Evolutionary conservation across 305 asterid species (phyloP).

Genomic region (Fraxinus dipetala): DNA sequence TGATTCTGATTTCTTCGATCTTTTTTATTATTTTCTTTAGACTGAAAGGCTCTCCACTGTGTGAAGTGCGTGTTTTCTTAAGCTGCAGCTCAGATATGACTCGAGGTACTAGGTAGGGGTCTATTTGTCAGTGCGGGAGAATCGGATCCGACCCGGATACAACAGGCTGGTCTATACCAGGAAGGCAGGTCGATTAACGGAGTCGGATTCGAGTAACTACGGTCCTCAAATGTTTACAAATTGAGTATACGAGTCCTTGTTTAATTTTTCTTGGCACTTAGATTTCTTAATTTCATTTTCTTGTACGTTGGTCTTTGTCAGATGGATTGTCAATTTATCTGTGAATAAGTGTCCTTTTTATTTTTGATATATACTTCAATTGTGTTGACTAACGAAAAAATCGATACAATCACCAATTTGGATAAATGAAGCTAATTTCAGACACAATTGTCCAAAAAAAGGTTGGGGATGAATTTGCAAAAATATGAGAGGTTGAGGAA

Average conservation of each 20-base stretch:
- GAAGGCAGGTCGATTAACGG: neutral
- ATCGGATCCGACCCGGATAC: neutral
- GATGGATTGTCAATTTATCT: neutral
- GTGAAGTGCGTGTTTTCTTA: neutral
- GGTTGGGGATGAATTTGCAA: neutral
- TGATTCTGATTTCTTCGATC: constrained; percentile 10
- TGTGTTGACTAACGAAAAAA: neutral
- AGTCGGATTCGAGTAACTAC: neutral
- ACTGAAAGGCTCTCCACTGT: neutral
- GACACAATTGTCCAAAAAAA: neutral
- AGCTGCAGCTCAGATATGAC: neutral
- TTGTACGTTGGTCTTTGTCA: too few species aligned
- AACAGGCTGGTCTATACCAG: neutral
- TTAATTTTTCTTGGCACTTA: neutral
- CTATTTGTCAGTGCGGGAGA: neutral
- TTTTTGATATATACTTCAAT: neutral
- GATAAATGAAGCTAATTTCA: neutral
- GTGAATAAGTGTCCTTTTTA: neutral
- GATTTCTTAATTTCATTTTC: neutral
- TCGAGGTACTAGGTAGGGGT: neutral
- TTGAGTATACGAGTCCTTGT: neutral
- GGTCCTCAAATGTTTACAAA: neutral
- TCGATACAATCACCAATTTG: too few species aligned
- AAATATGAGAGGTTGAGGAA: neutral
- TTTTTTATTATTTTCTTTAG: neutral